Base-by-base conservation (phyloP, 106 monocot species). In the Narthecium ossifragum region DNA sequence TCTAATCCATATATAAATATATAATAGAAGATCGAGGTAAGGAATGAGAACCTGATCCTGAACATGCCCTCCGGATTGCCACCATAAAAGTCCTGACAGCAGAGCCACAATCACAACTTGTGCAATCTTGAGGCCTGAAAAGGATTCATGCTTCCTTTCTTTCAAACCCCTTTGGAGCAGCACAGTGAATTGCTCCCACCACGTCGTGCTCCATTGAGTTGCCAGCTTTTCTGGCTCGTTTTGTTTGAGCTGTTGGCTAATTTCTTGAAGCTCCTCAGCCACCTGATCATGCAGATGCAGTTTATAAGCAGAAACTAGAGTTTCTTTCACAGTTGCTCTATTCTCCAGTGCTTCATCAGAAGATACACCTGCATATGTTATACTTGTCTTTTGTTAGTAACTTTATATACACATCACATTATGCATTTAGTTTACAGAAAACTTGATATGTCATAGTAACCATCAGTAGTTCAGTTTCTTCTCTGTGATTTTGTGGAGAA, bases 181-280 rank as follows among this genome's bases (percentile, higher is more conserved):
- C 30, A 76, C 64, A 0, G 28, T 46, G 31, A 76, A 76, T 27
- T 76, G 75, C 37, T 51, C 63, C 75, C 69, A 80, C 83, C 88
- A 88, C 12, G 62, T 57, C 43, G 83, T 74, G 47, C 43, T 61
- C 88, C 83, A 88, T 63, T 70, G 30, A n/a, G 39, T 13, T 12
- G 22, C 11, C 10, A 2, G 18, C 0, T 40, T 50, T 15, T 41
- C 65, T 1, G 52, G 11, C 36, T 73, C 72, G 2, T 14, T 24
- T 29, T 58, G 71, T 1, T 53, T 17, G 17, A 31, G 18, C 13
- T 34, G 41, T 25, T 52, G 36, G 34, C 18, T 22, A 23, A 54
- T 30, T 37, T 53, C 53, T 31, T 25, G 46, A 31, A 73, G 17
- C 60, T 78, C 78, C 14, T 57, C 62, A 5, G 24, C 10, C 22